These are phyloP conservation scores for Groenewaldozyma sp. DNA, from an alignment of 1,139 yeast genomes.

Conservation along the genomic window DNA sequence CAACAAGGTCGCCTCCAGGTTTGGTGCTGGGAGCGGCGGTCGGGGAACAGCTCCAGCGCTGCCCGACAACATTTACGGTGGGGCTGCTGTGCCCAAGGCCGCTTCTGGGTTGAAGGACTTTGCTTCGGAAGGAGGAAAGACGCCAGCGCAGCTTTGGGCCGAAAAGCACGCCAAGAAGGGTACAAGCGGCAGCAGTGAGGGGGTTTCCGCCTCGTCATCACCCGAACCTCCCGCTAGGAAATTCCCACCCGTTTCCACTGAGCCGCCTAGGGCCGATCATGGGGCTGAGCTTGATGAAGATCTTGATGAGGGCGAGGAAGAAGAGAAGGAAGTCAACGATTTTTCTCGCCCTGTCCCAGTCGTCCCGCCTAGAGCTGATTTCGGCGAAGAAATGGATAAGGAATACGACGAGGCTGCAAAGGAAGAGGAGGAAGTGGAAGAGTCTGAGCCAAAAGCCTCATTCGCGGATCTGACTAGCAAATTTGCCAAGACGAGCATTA, in stretches of 20 bases:
- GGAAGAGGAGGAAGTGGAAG: conserved; percentile 7
- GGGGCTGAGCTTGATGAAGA: conserved; percentile 12
- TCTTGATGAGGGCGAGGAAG: conserved; percentile 8
- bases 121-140: conserved; percentile 69
- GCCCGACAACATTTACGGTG: conserved; percentile 47
- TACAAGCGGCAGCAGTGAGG: no score
- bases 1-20: conserved; percentile 45
- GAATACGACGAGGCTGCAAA: conserved; percentile 10
- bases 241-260: conserved; percentile 4
- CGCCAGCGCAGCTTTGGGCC: conserved; percentile 96
- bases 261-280: no score
- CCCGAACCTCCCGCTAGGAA: conserved; percentile 15
- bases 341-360: conserved; percentile 12
- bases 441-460: conserved; percentile 5
- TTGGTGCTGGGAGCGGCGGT: conserved; percentile 20
- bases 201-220: conserved; percentile 14
- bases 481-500: conserved; percentile 14
- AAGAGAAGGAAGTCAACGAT: conserved; percentile 15
- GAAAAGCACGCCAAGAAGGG: conserved; percentile 59
- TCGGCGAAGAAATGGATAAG: conserved; percentile 8
- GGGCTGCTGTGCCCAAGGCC: conserved; percentile 35
- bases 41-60: conserved; percentile 28
- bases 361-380: conserved; percentile 7
- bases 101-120: conserved; percentile 64
- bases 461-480: conserved; percentile 18